Base-by-base conservation (phyloP, 1,284 basidiomycete genomes). In the Quambalaria eucalypti region DNA sequence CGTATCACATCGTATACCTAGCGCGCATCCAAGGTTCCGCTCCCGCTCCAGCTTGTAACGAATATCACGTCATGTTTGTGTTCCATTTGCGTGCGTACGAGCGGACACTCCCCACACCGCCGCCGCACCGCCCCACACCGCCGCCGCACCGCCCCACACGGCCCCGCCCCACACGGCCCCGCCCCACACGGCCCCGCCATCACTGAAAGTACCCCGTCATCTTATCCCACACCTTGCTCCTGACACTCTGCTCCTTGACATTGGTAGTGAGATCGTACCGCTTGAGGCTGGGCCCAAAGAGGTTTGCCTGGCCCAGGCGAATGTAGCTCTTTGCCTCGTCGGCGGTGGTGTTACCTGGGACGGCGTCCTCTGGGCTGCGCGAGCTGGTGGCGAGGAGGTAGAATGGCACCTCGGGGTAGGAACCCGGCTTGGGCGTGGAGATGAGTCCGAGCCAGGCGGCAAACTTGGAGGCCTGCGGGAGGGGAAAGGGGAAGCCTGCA, bases 331-430 rank as follows among this genome's bases (percentile, higher is more conserved):
- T 53, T 1, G 62, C 68, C 10, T 64, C 58, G 1, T 29, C 19
- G n/a, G n/a, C n/a, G n/a, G n/a, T n/a, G n/a, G n/a, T n/a, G n/a
- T n/a, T n/a, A n/a, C n/a, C n/a, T n/a, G n/a, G n/a, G n/a, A n/a
- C n/a, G n/a, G n/a, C n/a, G n/a, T n/a, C n/a, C n/a, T n/a, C n/a
- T n/a, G n/a, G n/a, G n/a, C n/a, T n/a, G n/a, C n/a, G n/a, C n/a
- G n/a, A n/a, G n/a, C n/a, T n/a, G 23, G 65, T 59, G 0, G 65
- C 61, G 4, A 62, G 28, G 6, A 71, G 44, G n/a, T 69, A 67
- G 50, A 71, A 67, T 1, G 68, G 66, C 30, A 69, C 16, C 26
- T 69, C 65, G 0, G 68, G 64, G 26, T 65, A 71, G 0, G 62
- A 62, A 0, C 61, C 62, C 1, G 64, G 62, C 4, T 61, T 58